Conservation (phyloP, 2,329 filamentous ascomycete species). For the Graphilbum fragrans region DNA sequence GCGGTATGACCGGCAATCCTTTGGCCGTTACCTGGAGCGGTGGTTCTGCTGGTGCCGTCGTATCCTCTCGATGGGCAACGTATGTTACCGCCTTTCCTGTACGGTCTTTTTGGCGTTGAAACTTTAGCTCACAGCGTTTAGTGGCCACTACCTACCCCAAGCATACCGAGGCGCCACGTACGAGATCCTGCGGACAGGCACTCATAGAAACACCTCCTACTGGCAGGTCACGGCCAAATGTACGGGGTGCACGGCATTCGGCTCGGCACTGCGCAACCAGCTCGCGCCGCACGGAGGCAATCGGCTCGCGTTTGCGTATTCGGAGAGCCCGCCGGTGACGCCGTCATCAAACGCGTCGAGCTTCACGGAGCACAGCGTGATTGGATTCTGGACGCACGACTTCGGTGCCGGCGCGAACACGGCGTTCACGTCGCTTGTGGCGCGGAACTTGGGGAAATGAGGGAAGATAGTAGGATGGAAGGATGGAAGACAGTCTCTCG, state of each 20-base stretch:
- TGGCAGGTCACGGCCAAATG: conserved; percentile 27
- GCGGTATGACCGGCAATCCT: conserved; percentile 10
- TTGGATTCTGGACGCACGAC: conserved; percentile 17
- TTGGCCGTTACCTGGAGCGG: conserved; percentile 10
- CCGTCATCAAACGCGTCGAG: conserved; percentile 10
- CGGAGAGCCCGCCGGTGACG: conserved; percentile 9
- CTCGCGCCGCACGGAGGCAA: conserved; percentile 14
- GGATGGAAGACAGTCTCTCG: too few relatives aligned
- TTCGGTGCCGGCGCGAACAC: conserved; percentile 13
- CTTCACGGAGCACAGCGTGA: conserved; percentile 15
- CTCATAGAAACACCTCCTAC: conserved; percentile 23
- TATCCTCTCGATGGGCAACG: conserved; percentile 6
- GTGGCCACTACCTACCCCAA: conserved; percentile 19
- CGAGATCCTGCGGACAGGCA: conserved; percentile 22
- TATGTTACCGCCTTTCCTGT: too few relatives aligned
- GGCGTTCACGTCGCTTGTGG: conserved; percentile 9
- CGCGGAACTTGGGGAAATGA: conserved; percentile 5
- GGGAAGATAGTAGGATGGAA: too few relatives aligned
- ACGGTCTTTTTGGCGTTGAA: too few relatives aligned
- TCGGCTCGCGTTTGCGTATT: conserved; percentile 17
- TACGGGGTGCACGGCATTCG: conserved; percentile 22
- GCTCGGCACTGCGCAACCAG: conserved; percentile 5
- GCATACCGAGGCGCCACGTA: conserved; percentile 16
- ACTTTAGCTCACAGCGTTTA: background rate
- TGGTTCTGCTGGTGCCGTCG: conserved; percentile 3